A percentile compares a stretch with the other conserved stretches of the same genome.
These are phyloP conservation scores for Saturnispora galanensis DNA, from an alignment of 805 yeast genomes.

Conservation along the genomic window DNA sequence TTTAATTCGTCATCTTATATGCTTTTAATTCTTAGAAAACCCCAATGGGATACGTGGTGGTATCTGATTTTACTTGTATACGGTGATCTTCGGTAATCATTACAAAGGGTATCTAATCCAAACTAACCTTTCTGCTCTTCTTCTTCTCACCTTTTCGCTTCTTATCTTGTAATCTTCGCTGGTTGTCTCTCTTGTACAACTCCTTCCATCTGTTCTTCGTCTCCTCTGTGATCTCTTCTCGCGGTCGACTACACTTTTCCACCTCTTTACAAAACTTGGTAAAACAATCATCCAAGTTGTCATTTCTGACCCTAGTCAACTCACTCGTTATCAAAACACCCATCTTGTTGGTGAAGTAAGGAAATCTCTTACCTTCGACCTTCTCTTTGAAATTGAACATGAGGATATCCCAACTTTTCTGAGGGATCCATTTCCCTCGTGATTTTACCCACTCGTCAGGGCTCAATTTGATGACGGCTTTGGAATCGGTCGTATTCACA, in stretches of 20 bases:
- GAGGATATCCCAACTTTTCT: conserved; percentile 27
- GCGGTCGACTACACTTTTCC: conserved; percentile 29
- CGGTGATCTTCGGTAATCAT: background rate
- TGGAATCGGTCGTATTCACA: conserved; percentile 48
- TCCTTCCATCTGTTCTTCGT: conserved; percentile 36
- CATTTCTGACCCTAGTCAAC: conserved; percentile 32
- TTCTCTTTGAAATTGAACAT: conserved; percentile 16
- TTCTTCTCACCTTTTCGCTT: conserved; percentile 19
- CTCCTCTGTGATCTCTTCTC: conserved; percentile 30
- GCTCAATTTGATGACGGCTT: conserved; percentile 28
- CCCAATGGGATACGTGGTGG: background rate
- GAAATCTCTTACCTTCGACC: conserved; percentile 15
- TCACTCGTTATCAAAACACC: conserved; percentile 20
- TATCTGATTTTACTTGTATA: no score
- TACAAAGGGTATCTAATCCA: conserved; percentile 11
- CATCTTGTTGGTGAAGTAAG: conserved; percentile 21
- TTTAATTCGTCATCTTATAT: no score
- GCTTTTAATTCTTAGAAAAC: background rate
- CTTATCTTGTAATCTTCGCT: conserved; percentile 16
- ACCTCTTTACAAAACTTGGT: conserved; percentile 35
- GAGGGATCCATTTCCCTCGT: conserved; percentile 35
- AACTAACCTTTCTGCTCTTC: conserved; percentile 13
- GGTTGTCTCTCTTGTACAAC: conserved; percentile 17
- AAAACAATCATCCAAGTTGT: conserved; percentile 37
- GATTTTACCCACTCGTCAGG: conserved; percentile 30